These are phyloP conservation scores for Beauveria caledonica DNA, from an alignment of 2,329 filamentous ascomycete species.

Conservation along the genomic window DNA sequence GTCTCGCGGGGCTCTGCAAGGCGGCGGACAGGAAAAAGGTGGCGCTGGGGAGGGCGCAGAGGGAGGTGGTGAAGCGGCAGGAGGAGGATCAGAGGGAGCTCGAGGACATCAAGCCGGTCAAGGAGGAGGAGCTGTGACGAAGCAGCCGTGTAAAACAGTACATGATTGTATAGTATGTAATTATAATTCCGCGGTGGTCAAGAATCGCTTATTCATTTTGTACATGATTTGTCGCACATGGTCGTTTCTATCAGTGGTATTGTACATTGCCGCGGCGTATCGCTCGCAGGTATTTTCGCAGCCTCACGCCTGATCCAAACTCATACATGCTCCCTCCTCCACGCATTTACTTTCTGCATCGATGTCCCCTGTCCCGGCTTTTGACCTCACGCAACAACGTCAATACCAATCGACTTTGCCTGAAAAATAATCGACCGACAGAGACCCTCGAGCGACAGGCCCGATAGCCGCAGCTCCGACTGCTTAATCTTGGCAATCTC, in stretches of 20 bases:
- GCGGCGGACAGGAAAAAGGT: constrained; percentile 60
- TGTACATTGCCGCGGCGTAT: background rate
- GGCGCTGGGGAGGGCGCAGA: constrained; percentile 15
- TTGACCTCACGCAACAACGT: constrained; percentile 50
- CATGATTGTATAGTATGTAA: background rate
- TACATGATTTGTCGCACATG: constrained; percentile 4
- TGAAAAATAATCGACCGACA: constrained; percentile 68
- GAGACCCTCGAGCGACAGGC: constrained; percentile 59
- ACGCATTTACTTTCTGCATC: too few relatives aligned
- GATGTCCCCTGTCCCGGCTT: too few relatives aligned
- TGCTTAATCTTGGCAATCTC: constrained; percentile 98
- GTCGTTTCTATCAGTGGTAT: constrained; percentile 5
- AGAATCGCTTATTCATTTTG: constrained; percentile 7
- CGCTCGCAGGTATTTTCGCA: background rate
- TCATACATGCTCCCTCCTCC: background rate
- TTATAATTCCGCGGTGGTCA: background rate
- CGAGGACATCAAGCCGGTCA: constrained; percentile 16
- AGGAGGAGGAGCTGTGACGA: constrained; percentile 13
- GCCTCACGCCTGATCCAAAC: background rate
- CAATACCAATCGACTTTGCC: constrained; percentile 67
- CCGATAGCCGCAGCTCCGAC: constrained; percentile 63
- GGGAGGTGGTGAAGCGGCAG: constrained; percentile 16
- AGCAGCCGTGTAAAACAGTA: too few relatives aligned
- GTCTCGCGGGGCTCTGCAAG: constrained; percentile 66
- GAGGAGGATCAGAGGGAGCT: constrained; percentile 16